Conservation (phyloP, 2,329 filamentous ascomycete genomes). For the Colletotrichum karsti region DNA sequence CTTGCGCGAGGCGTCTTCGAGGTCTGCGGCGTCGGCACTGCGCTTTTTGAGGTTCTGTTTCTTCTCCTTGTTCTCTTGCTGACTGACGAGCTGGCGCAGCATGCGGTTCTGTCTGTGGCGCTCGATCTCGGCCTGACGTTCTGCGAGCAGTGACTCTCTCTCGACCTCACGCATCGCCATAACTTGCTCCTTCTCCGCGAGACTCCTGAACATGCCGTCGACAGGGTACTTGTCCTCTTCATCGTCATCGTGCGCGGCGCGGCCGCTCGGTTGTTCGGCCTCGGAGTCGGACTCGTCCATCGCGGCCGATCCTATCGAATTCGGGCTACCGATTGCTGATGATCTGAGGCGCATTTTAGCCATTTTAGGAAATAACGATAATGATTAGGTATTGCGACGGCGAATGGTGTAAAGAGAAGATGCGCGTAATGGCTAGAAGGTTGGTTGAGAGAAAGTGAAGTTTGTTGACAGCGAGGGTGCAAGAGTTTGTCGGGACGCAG, state of each 20-base stretch:
- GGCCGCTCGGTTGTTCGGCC: conserved; percentile 50
- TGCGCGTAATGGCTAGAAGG: neutral
- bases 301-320: conserved; percentile 81
- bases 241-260: conserved; percentile 56
- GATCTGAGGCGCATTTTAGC: conserved; percentile 59
- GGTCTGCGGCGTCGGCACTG: conserved; percentile 80
- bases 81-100: conserved; percentile 79
- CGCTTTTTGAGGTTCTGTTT: conserved; percentile 74
- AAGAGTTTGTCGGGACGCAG: too few relatives aligned
- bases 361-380: neutral
- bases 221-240: conserved; percentile 80
- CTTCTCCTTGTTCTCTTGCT: conserved; percentile 70
- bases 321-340: conserved; percentile 72
- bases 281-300: conserved; percentile 89
- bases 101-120: conserved; percentile 83
- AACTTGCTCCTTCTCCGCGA: conserved; percentile 79
- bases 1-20: conserved; percentile 81
- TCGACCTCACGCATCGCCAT: conserved; percentile 89
- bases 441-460: neutral
- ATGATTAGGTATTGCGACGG: neutral
- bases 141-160: conserved; percentile 88
- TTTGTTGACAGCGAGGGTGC: neutral
- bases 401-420: neutral
- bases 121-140: conserved; percentile 85
- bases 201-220: conserved; percentile 83